Conservation (phyloP, 306 rosid species). For the Dalbergia oliveri region DNA sequence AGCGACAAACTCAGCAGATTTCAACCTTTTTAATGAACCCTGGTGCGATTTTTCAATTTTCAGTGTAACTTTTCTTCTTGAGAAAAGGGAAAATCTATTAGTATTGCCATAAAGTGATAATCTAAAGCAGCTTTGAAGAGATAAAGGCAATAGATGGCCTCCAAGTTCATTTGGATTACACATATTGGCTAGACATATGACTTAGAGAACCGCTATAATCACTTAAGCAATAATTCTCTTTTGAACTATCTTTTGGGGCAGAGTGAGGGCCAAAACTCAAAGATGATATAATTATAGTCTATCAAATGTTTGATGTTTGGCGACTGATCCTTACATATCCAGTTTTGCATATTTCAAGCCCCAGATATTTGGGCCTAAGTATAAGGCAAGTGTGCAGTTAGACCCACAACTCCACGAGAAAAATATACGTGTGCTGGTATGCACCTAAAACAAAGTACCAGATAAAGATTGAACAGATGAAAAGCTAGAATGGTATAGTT, state of each 20-base stretch:
- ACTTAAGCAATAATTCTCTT: no score
- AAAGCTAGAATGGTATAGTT: constrained; percentile 7
- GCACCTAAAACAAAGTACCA: constrained; percentile 6
- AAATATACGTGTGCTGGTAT: neutral
- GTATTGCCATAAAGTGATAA: neutral
- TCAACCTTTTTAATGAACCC: constrained; percentile 9
- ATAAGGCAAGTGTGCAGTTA: no score
- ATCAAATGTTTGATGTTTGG: no score
- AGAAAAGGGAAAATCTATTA: constrained; percentile 18
- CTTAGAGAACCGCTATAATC: no score
- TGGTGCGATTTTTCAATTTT: constrained; percentile 5
- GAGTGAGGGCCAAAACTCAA: no score
- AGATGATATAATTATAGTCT: no score
- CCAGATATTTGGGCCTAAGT: no score
- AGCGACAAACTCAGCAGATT: neutral
- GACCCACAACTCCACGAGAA: no score
- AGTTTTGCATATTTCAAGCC: no score
- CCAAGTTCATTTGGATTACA: neutral
- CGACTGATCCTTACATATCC: no score
- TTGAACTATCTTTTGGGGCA: no score
- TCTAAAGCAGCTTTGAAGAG: neutral
- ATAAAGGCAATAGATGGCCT: neutral
- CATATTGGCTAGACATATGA: no score
- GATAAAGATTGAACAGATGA: constrained; percentile 15
- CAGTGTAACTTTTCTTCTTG: constrained; percentile 13